Evolutionary conservation across 495 filamentous ascomycete genomes (phyloP), one percentile per base, ranked within the genome.

Genomic region (Aspergillus nidulans): DNA sequence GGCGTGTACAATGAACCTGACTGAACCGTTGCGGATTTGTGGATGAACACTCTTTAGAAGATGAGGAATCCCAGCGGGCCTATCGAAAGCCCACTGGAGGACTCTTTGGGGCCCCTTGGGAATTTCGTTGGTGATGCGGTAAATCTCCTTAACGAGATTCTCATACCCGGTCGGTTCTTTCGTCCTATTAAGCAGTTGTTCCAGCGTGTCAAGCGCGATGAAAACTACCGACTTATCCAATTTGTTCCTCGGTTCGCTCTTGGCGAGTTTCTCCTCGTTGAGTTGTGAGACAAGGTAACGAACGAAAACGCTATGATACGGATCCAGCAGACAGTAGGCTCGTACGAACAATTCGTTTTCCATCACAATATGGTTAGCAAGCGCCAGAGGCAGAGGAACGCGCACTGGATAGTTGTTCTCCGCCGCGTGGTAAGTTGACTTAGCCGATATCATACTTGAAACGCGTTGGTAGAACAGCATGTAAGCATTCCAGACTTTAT

Each of bases 381-480:
- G 69, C 1, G 77, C 66, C 2, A 56, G 56, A 1, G 85, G 80
- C 20, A 92, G 65, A 0, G 76, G 62, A 12, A 88, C 72, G 36
- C 78, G 81, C 7, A 86, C 71, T 5, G 85, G 83, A 39, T 70
- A 68, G 7, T 69, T 58, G 39, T 61, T 52, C 12, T 64, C 63
- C n/a, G 52, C 46, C 4, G 67, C 68, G 49, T 67, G 63, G 49
- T 70, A 69, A 10, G 44, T 39, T 18, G 62, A 47, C 28, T 61
- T 63, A 13, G 65, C 63, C 6, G 63, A 55, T 4, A 81, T 76
- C 52, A 90, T 75, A 12, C 81, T 82, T 1, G 86, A 84, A 4
- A 86, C 84, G 53, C 94, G 81, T 65, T 96, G 88, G 64, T 97
- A 99, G 71, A 99, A 97, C 36, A 99, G 78, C 90, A 97, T 96